Conservation (phyloP, 2,329 filamentous ascomycete genomes). For the Ramularia endophylla region DNA sequence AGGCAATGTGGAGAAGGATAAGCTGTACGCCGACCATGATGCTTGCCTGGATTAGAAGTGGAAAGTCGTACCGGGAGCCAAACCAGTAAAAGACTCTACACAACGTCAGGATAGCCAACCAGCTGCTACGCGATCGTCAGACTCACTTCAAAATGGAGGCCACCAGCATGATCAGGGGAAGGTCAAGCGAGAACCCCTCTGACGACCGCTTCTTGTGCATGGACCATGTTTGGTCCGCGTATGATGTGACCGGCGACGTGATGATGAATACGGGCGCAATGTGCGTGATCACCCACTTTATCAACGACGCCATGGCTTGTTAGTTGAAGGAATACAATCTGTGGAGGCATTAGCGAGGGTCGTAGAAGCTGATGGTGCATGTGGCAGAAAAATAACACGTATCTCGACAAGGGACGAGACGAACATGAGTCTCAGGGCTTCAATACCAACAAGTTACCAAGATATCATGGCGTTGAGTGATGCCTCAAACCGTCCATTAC, state of each 20-base stretch:
- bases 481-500: too few species aligned
- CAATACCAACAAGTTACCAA: too few species aligned
- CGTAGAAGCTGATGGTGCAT: too few species aligned
- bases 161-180: slow-evolving; percentile 61
- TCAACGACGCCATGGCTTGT: slow-evolving; percentile 24
- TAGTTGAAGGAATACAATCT: too few species aligned
- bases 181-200: slow-evolving; percentile 60
- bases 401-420: too few species aligned
- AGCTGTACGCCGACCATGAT: slow-evolving; percentile 56
- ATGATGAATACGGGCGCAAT: slow-evolving; percentile 44
- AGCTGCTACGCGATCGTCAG: not conserved
- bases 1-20: slow-evolving; percentile 54
- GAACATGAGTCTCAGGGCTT: too few species aligned
- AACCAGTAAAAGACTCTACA: slow-evolving; percentile 60
- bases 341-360: too few species aligned
- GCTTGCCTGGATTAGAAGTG: slow-evolving; percentile 54
- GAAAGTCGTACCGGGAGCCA: slow-evolving; percentile 53
- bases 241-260: slow-evolving; percentile 58
- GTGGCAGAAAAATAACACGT: too few species aligned
- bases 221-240: slow-evolving; percentile 61
- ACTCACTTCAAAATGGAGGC: slow-evolving; percentile 57
- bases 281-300: slow-evolving; percentile 31
- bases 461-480: too few species aligned
- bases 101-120: slow-evolving; percentile 46
- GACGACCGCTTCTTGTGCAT: slow-evolving; percentile 56